Conservation (phyloP, 2,329 filamentous ascomycete genomes). For the Talaromyces sp. region DNA sequence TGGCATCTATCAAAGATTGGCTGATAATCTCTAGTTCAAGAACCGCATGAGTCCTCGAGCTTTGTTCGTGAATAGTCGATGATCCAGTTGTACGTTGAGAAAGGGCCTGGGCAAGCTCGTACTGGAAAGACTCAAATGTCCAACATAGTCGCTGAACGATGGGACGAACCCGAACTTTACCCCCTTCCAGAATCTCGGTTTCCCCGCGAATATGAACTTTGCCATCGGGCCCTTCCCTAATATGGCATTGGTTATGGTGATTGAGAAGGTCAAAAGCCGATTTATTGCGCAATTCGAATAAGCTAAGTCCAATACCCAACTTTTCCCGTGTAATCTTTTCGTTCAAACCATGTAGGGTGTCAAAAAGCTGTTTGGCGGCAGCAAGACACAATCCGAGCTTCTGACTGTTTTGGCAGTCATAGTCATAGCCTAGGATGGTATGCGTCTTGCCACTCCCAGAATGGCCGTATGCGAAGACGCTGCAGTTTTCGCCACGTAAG, state of each 20-base stretch:
- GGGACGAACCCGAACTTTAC: slow-evolving; percentile 43
- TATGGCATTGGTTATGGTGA: slow-evolving; percentile 35
- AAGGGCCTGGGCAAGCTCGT: slow-evolving; percentile 30
- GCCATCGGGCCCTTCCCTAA: slow-evolving; percentile 43
- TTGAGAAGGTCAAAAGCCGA: slow-evolving; percentile 45
- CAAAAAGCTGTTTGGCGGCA: slow-evolving; percentile 32
- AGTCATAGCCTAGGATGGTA: slow-evolving; percentile 45
- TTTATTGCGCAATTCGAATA: slow-evolving; percentile 45
- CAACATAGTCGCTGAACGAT: slow-evolving; percentile 31
- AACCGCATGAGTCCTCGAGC: slow-evolving; percentile 46
- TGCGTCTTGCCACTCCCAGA: slow-evolving; percentile 44
- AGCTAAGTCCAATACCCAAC: slow-evolving; percentile 38
- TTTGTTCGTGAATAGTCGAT: slow-evolving; percentile 45
- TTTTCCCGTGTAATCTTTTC: background rate
- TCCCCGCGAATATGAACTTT: slow-evolving; percentile 42
- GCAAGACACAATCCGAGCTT: slow-evolving; percentile 40
- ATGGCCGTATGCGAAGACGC: slow-evolving; percentile 46
- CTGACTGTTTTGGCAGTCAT: slow-evolving; percentile 33
- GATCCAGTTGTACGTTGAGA: slow-evolving; percentile 33
- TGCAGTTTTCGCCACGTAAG: slow-evolving; percentile 37
- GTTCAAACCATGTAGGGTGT: slow-evolving; percentile 28
- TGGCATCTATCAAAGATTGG: slow-evolving; percentile 33
- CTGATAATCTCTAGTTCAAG: slow-evolving; percentile 45
- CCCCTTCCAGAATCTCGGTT: slow-evolving; percentile 40
- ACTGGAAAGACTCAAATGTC: slow-evolving; percentile 33